phyloP scores from a whole-genome alignment of 345 rosid genomes.

The Salix koriyanagi region DNA sequence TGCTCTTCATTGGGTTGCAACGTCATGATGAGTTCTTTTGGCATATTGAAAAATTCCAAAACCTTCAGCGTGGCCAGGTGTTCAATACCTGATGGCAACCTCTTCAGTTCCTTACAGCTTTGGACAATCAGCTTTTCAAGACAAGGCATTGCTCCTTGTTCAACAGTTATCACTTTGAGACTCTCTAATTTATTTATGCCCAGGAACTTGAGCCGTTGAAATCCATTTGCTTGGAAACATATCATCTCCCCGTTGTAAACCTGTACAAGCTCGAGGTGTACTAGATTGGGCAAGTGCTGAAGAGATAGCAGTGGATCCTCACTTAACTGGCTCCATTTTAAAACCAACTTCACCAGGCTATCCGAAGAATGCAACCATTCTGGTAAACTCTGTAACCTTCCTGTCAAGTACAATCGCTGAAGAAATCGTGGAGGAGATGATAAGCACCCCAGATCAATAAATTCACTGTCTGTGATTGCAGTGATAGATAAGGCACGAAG shows the following conservation, averaged over 20 bases:
- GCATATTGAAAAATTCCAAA: slow-evolving; percentile 13
- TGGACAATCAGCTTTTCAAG: slow-evolving; percentile 9
- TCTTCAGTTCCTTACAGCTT: slow-evolving; percentile 9
- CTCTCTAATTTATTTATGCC: slow-evolving; percentile 4
- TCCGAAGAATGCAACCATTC: not conserved
- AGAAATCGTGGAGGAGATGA: slow-evolving; percentile 18
- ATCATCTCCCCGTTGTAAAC: not conserved
- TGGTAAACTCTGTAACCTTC: not conserved
- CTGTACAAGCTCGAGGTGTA: not conserved
- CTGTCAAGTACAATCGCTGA: not conserved
- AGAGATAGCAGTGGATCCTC: not conserved
- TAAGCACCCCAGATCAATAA: slow-evolving; percentile 28
- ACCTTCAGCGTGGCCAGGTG: slow-evolving; percentile 4
- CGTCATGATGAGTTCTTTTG: not conserved
- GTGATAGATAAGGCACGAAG: slow-evolving; percentile 24
- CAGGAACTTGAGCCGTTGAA: not conserved
- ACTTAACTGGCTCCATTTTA: not conserved
- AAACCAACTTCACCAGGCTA: not conserved
- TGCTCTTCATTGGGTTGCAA: slow-evolving; percentile 3
- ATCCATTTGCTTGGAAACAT: not conserved
- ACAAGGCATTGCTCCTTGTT: slow-evolving; percentile 3
- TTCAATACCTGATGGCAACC: slow-evolving; percentile 4
- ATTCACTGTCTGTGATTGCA: slow-evolving; percentile 22
- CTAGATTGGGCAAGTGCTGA: not conserved
- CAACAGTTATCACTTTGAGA: not conserved